A percentile compares a stretch with the other conserved stretches of the same genome.
Evolutionary conservation across 108 stramenopile species (phyloP).

Genomic region (Nitzschia sp.): DNA sequence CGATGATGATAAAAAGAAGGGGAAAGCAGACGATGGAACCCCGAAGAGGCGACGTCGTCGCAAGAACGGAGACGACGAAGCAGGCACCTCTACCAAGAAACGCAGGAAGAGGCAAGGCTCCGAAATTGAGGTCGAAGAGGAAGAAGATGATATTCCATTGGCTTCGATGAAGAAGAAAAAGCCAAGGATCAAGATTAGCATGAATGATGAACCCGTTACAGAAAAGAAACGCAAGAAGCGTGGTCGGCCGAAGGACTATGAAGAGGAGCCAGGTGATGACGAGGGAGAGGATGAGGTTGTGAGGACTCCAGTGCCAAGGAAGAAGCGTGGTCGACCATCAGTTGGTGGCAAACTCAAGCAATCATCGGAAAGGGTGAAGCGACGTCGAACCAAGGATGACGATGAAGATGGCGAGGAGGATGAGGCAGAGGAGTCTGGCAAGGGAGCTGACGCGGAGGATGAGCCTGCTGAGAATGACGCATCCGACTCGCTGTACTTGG

Average conservation of each 20-base stretch:
- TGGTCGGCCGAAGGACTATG: slow-evolving; percentile 26
- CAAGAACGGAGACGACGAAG: slow-evolving; percentile 37
- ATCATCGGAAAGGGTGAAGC: slow-evolving; percentile 5
- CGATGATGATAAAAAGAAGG: slow-evolving; percentile 49
- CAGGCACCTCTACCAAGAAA: slow-evolving; percentile 18
- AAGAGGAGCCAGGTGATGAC: slow-evolving; percentile 23
- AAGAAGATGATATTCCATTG: slow-evolving; percentile 35
- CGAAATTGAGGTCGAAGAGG: slow-evolving; percentile 28
- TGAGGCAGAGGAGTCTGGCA: slow-evolving; percentile 4
- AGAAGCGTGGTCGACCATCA: slow-evolving; percentile 10
- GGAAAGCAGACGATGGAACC: slow-evolving; percentile 29
- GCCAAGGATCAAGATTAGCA: slow-evolving; percentile 57
- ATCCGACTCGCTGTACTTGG: slow-evolving; percentile 20
- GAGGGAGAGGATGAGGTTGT: slow-evolving; percentile 13
- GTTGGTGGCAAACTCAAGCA: slow-evolving; percentile 6
- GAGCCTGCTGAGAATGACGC: slow-evolving; percentile 6
- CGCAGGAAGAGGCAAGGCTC: slow-evolving; percentile 13
- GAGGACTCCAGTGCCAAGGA: slow-evolving; percentile 10
- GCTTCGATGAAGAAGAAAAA: slow-evolving; percentile 43
- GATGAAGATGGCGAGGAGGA: neutral
- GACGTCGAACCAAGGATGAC: slow-evolving; percentile 1
- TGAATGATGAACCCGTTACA: slow-evolving; percentile 14
- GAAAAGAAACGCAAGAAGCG: slow-evolving; percentile 20
- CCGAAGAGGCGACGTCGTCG: slow-evolving; percentile 31
- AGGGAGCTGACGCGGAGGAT: slow-evolving; percentile 2